Evolutionary conservation across 257 asterid species (phyloP).

Genomic region (Leptodermis oblonga): DNA sequence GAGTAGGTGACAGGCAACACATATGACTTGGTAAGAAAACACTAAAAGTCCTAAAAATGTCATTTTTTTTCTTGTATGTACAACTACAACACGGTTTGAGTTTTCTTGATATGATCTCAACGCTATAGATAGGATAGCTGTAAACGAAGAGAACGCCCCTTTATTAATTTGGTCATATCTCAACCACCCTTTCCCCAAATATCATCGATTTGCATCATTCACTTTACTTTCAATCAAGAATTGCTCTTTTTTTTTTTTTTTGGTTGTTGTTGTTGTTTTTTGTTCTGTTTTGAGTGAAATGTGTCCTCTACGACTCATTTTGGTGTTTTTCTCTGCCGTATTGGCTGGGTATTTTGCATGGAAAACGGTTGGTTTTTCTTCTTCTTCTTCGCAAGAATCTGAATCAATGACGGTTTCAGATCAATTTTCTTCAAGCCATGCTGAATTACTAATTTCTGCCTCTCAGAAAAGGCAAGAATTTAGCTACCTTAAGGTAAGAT

Average conservation of each 20-base stretch:
- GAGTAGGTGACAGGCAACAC: constrained; percentile 7
- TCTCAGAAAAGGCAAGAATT: constrained; percentile 13
- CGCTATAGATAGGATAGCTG: not conserved
- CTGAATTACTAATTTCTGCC: not conserved
- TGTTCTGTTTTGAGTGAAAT: not conserved
- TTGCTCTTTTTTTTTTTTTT: not conserved
- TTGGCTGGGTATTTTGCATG: constrained; percentile 55
- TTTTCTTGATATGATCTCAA: constrained; percentile 2
- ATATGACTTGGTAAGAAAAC: not conserved
- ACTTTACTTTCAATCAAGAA: not conserved
- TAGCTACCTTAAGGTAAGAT: constrained; percentile 17
- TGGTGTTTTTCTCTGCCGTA: constrained; percentile 50
- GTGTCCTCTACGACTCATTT: constrained; percentile 56
- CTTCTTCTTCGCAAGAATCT: constrained; percentile 10
- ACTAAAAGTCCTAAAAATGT: not conserved
- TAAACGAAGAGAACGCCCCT: not conserved
- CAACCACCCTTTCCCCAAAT: not conserved
- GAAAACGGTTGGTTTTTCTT: constrained; percentile 21
- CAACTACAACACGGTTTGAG: constrained; percentile 8
- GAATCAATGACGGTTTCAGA: constrained; percentile 3
- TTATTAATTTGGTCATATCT: not conserved
- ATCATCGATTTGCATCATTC: not conserved
- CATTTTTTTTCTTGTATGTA: not conserved
- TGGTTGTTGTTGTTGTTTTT: too few relatives aligned
- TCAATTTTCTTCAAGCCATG: not conserved